Conservation (phyloP, 192 early-diverging fungal genomes). For the Entomortierella chlamydospora region DNA sequence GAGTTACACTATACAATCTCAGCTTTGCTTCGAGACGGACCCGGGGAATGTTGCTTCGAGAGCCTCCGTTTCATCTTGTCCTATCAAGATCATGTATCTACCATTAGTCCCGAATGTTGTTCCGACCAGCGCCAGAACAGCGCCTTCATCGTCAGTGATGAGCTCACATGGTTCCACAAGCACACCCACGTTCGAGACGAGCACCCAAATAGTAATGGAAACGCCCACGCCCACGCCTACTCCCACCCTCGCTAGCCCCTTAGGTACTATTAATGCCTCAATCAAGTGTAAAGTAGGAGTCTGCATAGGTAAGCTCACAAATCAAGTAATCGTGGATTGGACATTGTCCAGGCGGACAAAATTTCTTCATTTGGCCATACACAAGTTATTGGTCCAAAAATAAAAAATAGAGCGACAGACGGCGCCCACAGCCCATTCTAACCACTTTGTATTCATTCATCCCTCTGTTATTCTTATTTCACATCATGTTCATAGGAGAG, state of each 20-base stretch:
- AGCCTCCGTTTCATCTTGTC: constrained; percentile 11
- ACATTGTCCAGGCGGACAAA: constrained; percentile 33
- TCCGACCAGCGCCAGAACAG: not conserved
- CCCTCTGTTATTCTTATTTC: no score
- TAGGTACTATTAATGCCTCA: constrained; percentile 13
- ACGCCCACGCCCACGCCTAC: not conserved
- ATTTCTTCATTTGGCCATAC: constrained; percentile 18
- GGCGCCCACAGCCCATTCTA: not conserved
- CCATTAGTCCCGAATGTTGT: constrained; percentile 22
- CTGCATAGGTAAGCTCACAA: constrained; percentile 28
- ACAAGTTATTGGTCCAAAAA: not conserved
- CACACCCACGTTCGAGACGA: constrained; percentile 7
- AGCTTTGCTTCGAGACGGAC: constrained; percentile 4
- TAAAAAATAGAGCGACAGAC: not conserved
- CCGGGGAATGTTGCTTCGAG: constrained; percentile 4
- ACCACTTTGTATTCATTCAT: not conserved
- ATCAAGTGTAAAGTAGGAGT: constrained; percentile 14
- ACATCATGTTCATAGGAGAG: no score
- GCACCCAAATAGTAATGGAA: not conserved
- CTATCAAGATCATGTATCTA: constrained; percentile 19
- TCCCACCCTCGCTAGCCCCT: not conserved
- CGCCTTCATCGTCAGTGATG: not conserved
- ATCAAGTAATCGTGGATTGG: not conserved
- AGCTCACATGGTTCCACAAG: not conserved
- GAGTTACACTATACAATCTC: constrained; percentile 18